These are phyloP conservation scores for Candida lessepsii DNA, from an alignment of 805 yeast genomes.

Conservation along the genomic window DNA sequence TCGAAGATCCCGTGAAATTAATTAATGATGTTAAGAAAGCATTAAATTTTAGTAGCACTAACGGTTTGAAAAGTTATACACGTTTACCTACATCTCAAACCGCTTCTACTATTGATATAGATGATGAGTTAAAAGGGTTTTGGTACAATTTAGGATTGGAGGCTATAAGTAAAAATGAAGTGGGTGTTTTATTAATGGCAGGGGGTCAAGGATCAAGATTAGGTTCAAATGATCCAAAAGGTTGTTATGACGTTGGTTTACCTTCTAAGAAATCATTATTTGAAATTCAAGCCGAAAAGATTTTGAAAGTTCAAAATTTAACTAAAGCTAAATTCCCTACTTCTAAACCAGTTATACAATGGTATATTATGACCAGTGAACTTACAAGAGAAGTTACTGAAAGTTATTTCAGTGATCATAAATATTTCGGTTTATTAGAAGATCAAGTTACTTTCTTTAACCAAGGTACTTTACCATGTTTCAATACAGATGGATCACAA, in stretches of 20 bases:
- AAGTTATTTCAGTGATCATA: constrained; percentile 56
- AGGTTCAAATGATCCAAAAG: constrained; percentile 89
- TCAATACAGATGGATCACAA: constrained; percentile 64
- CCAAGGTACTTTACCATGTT: constrained; percentile 95
- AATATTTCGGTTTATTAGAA: constrained; percentile 66
- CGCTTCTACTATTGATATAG: constrained; percentile 51
- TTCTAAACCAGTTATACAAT: constrained; percentile 48
- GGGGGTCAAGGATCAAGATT: constrained; percentile 98
- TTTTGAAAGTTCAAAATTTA: constrained; percentile 59
- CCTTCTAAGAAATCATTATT: constrained; percentile 84
- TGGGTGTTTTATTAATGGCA: constrained; percentile 90
- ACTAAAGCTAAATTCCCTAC: constrained; percentile 34
- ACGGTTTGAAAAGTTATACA: constrained; percentile 31
- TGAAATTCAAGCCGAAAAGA: constrained; percentile 90
- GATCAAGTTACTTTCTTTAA: constrained; percentile 76
- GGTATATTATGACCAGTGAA: constrained; percentile 95
- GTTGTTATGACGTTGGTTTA: constrained; percentile 83
- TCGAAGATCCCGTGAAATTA: constrained; percentile 42
- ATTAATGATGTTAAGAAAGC: constrained; percentile 47
- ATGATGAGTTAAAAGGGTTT: constrained; percentile 22
- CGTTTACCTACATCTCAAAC: constrained; percentile 48
- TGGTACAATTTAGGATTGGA: constrained; percentile 60
- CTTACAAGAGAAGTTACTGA: constrained; percentile 82
- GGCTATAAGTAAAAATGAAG: constrained; percentile 68
- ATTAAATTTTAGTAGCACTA: constrained; percentile 34